Percentiles rank a stretch among this genome's conserved stretches.
Conservation (phyloP, 345 rosid genomes). For the Conringia planisiliqua region DNA sequence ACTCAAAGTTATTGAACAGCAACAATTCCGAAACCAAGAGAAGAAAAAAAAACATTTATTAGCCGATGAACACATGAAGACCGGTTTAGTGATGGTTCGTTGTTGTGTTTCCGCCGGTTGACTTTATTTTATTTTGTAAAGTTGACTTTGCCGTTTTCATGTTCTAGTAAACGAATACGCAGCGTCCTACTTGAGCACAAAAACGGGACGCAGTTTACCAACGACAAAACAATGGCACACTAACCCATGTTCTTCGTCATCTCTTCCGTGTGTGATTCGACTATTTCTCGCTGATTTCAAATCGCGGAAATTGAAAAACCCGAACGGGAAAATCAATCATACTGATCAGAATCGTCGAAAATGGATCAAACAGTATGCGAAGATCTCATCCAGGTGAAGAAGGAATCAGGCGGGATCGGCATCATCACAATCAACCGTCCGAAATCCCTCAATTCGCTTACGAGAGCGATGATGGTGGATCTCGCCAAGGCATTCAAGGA, state of each 20-base stretch:
- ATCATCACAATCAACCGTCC: conserved; percentile 86
- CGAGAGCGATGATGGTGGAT: conserved; percentile 66
- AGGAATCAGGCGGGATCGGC: conserved; percentile 61
- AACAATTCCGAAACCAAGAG: not conserved
- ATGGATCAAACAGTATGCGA: conserved; percentile 40
- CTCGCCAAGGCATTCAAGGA: conserved; percentile 63
- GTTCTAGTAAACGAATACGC: not conserved
- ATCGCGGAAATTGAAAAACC: not conserved
- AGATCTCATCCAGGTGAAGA: conserved; percentile 52
- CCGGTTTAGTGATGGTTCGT: not conserved
- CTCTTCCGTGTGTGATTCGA: not conserved
- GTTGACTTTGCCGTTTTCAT: conserved; percentile 10
- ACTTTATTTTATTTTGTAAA: not conserved
- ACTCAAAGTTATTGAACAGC: too few relatives aligned
- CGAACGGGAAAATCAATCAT: not conserved
- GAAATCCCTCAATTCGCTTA: conserved; percentile 78
- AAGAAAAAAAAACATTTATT: not conserved
- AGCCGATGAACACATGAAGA: not conserved
- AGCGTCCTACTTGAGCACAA: not conserved
- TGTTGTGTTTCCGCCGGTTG: not conserved
- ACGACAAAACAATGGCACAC: conserved; percentile 31
- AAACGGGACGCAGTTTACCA: conserved; percentile 23
- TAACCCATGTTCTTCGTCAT: conserved; percentile 9
- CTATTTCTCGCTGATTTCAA: not conserved
- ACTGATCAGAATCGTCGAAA: conserved; percentile 1